Conservation (phyloP, 106 monocot species). For the Narthecium ossifragum region DNA sequence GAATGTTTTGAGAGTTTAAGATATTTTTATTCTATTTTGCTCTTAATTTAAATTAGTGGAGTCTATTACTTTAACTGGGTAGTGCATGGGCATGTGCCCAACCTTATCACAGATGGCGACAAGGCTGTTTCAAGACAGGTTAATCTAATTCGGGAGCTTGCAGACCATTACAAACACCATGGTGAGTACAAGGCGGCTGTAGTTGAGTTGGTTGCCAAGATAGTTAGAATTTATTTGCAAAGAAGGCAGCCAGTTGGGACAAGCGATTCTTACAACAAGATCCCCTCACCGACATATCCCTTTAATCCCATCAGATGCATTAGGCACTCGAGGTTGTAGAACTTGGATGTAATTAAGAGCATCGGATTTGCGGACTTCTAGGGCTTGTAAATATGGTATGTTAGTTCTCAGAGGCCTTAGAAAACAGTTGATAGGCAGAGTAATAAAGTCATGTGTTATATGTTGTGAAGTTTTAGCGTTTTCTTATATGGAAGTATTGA, state of each 20-base stretch:
- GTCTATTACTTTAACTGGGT: too few species aligned
- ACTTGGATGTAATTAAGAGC: not conserved
- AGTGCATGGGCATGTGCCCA: too few species aligned
- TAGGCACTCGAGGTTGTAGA: conserved; percentile 38
- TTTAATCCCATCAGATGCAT: conserved; percentile 49
- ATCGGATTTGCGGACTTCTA: too few species aligned
- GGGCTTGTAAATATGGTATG: not conserved
- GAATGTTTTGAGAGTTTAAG: too few species aligned
- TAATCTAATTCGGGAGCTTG: too few species aligned
- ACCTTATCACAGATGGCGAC: too few species aligned
- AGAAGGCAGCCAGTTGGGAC: conserved; percentile 10
- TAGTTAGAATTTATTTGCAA: conserved; percentile 9
- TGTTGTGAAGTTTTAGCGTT: too few species aligned
- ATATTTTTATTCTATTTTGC: too few species aligned
- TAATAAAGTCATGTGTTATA: too few species aligned
- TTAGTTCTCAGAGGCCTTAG: not conserved
- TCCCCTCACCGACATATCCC: conserved; percentile 13
- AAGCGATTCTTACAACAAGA: conserved; percentile 20
- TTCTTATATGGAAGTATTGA: too few species aligned
- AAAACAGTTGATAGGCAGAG: not conserved
- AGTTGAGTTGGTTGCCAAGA: conserved; percentile 28
- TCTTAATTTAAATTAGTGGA: too few species aligned
- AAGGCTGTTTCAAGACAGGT: too few species aligned
- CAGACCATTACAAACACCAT: conserved; percentile 25
- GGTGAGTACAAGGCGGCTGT: conserved; percentile 29